These are phyloP conservation scores for Ambrosiella xylebori DNA, from an alignment of 2,329 filamentous ascomycete species.

Conservation along the genomic window DNA sequence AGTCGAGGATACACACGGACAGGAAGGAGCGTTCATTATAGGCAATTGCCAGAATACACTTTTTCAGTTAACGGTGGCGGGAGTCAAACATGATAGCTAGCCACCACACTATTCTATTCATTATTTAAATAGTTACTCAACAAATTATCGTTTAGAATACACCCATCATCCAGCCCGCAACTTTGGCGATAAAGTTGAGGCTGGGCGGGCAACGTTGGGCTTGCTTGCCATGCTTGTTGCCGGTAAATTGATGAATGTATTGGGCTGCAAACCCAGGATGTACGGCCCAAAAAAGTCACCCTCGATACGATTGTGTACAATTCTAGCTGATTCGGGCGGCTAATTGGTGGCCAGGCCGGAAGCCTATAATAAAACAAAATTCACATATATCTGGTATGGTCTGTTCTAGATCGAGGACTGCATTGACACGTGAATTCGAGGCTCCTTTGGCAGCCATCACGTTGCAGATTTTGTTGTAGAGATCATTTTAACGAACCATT, in stretches of 20 bases:
- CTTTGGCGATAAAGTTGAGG: neutral
- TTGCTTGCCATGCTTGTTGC: neutral
- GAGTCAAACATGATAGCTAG: neutral
- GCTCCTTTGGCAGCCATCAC: too few relatives aligned
- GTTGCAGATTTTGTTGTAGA: too few relatives aligned
- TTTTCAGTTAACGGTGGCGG: neutral
- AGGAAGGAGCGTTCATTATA: neutral
- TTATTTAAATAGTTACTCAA: neutral
- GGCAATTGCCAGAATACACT: neutral
- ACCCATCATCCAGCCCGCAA: neutral
- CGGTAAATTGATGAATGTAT: neutral
- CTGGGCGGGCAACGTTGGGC: neutral
- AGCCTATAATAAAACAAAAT: too few relatives aligned
- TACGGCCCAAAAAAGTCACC: neutral
- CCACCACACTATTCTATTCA: neutral
- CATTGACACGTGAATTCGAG: too few relatives aligned
- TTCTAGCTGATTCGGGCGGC: neutral
- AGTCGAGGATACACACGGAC: neutral
- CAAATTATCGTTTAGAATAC: neutral
- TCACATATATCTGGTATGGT: too few relatives aligned
- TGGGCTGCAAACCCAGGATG: neutral
- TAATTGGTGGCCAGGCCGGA: too few relatives aligned
- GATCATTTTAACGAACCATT: too few relatives aligned
- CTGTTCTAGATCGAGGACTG: too few relatives aligned
- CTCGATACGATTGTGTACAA: neutral